phyloP scores from a whole-genome alignment of 495 filamentous ascomycete genomes.

The Peziza echinospora region DNA sequence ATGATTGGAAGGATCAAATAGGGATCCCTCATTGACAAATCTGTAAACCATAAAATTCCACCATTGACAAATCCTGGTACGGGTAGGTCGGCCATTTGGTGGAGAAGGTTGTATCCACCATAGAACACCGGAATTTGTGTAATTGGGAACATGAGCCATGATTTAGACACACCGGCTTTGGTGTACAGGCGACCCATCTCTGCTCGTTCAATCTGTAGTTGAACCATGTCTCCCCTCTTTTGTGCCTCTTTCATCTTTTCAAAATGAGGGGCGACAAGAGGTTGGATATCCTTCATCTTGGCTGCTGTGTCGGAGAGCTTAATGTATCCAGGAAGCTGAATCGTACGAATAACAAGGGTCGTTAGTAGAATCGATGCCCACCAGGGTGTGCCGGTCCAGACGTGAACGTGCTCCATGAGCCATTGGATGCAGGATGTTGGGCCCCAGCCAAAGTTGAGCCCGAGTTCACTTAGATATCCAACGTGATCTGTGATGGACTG shows the following conservation, averaged over 20 bases:
- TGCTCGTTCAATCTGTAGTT: slow-evolving; percentile 22
- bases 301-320: slow-evolving; percentile 36
- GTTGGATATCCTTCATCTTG: slow-evolving; percentile 27
- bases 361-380: slow-evolving; percentile 48
- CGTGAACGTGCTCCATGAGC: slow-evolving; percentile 59
- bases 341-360: slow-evolving; percentile 39
- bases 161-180: slow-evolving; percentile 30
- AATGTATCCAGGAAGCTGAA: slow-evolving; percentile 42
- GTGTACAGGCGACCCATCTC: slow-evolving; percentile 31
- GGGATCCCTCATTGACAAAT: slow-evolving; percentile 63
- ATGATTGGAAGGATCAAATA: slow-evolving; percentile 45
- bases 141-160: slow-evolving; percentile 35
- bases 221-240: slow-evolving; percentile 22
- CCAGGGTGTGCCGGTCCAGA: slow-evolving; percentile 56
- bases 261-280: slow-evolving; percentile 27
- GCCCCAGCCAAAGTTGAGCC: slow-evolving; percentile 71
- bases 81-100: slow-evolving; percentile 52
- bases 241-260: slow-evolving; percentile 27
- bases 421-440: slow-evolving; percentile 46
- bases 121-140: slow-evolving; percentile 49
- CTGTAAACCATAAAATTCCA: slow-evolving; percentile 51
- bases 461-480: slow-evolving; percentile 63
- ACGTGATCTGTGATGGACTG: slow-evolving; percentile 32
- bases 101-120: slow-evolving; percentile 57
- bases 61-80: slow-evolving; percentile 55